phyloP scores from a whole-genome alignment of 2,329 filamentous ascomycete species.

The Microascus cirrosus region DNA sequence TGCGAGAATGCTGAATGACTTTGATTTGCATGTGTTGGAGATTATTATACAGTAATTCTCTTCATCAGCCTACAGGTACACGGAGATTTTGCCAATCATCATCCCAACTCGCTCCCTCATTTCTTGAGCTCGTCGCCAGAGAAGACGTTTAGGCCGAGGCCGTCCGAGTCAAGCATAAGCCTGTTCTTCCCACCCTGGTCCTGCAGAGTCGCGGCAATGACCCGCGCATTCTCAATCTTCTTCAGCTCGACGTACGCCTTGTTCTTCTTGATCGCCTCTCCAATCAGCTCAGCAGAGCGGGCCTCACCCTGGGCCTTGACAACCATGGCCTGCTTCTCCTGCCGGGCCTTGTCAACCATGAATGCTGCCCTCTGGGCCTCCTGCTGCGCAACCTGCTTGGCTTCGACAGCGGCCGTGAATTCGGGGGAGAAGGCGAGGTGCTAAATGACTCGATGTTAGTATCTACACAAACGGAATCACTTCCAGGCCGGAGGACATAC shows the following conservation, averaged over 20 bases:
- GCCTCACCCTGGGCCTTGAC: constrained; percentile 99
- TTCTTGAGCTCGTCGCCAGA: constrained; percentile 36
- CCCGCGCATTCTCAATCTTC: constrained; percentile 92
- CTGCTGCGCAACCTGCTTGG: constrained; percentile 71
- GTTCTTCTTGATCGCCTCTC: constrained; percentile 99
- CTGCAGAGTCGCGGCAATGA: constrained; percentile 80
- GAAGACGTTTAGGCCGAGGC: constrained; percentile 81
- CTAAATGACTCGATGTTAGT: constrained; percentile 20
- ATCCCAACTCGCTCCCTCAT: constrained; percentile 16
- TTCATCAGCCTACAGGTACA: constrained; percentile 3
- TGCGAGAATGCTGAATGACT: background rate
- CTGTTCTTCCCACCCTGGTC: constrained; percentile 83
- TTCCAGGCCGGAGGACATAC: constrained; percentile 35
- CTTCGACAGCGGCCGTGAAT: constrained; percentile 62
- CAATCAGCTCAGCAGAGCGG: constrained; percentile 92
- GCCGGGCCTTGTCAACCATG: constrained; percentile 94
- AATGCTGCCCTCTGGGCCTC: constrained; percentile 96
- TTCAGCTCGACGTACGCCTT: constrained; percentile 93
- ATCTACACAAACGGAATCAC: too few relatives aligned
- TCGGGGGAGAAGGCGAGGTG: constrained; percentile 64
- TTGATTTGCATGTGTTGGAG: background rate
- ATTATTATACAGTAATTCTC: constrained; percentile 4
- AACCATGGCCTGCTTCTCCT: constrained; percentile 98
- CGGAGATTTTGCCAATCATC: background rate
- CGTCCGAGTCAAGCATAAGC: constrained; percentile 83